Conservation (phyloP, 306 rosid genomes). For the Prunus padus region DNA sequence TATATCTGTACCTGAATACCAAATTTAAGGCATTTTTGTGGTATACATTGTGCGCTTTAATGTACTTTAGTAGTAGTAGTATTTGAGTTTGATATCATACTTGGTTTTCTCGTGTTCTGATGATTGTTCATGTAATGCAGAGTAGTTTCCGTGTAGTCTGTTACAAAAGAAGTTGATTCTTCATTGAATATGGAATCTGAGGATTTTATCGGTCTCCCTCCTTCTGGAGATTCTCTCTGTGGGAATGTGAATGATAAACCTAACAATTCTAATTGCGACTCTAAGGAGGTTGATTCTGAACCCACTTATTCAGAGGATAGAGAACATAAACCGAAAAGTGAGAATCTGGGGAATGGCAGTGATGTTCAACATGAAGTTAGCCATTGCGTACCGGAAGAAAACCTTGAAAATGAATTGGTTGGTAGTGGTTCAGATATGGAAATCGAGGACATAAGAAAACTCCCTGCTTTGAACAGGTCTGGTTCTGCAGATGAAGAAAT, state of each 20-base stretch:
- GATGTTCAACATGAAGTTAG: constrained; percentile 14
- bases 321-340: constrained; percentile 20
- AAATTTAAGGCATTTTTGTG: background rate
- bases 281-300: constrained; percentile 28
- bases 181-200: constrained; percentile 45
- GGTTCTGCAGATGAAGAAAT: constrained; percentile 25
- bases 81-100: background rate
- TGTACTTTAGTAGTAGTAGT: background rate
- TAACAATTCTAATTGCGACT: constrained; percentile 7
- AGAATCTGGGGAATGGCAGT: constrained; percentile 8
- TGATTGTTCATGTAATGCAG: constrained; percentile 20
- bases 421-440: constrained; percentile 29
- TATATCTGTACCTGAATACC: background rate
- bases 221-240: constrained; percentile 29
- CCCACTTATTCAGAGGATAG: constrained; percentile 23
- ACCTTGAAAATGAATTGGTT: constrained; percentile 10
- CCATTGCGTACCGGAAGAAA: constrained; percentile 18
- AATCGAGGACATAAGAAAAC: constrained; percentile 26
- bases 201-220: constrained; percentile 33
- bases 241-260: constrained; percentile 31
- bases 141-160: constrained; percentile 15
- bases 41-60: background rate
- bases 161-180: constrained; percentile 15
- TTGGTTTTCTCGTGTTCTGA: constrained; percentile 15
- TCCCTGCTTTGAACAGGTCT: constrained; percentile 18